Evolutionary conservation across 2,329 filamentous ascomycete genomes (phyloP), one percentile per base, ranked within the genome.

Genomic region (Fusarium chuoi): DNA sequence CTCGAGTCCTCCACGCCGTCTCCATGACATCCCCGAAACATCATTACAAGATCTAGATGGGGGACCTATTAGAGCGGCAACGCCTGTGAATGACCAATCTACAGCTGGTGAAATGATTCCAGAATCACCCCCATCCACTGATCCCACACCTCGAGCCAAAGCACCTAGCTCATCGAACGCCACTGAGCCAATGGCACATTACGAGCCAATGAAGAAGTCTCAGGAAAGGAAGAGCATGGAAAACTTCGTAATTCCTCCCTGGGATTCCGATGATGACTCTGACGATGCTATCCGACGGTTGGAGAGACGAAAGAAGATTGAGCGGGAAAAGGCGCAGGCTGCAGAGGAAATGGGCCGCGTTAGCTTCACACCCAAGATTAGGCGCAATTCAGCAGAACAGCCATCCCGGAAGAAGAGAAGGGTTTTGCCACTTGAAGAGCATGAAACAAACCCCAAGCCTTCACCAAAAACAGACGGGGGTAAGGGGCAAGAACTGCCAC

Each of bases 161-260:
- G 60, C 70, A 30, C 70, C 75, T 11, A 78, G 69, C 48, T 76
- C 74, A 6, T 74, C 73, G 6, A 70, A 69, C 15, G 72, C 62
- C 7, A 78, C 72, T 26, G 79, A 79, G n/a, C 85, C 84, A 1
- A 80, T 84, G 48, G 79, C 79, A 8, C 80, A 83, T 26, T 88
- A 87, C 63, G 85, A 85, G 68, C 83, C 84, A 3, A 84, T 86
- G 84, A 80, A 81, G 48, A 80, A 84, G 55, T 87, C 86, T 0
- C 86, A 87, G 55, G 82, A 86, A 71, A 80, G 84, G 38, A 82
- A 82, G 52, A 68, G 69, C 2, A 74, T 67, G 24, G 77, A 77
- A 6, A 80, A 78, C 7, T 54, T 68, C 17, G 41, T 65, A 0
- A 74, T 81, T n/a, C 74, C 77, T 4, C 71, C 71, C 9, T 26